Evolutionary conservation across 2,329 filamentous ascomycete species (phyloP).

Genomic region (Beauveria australis): DNA sequence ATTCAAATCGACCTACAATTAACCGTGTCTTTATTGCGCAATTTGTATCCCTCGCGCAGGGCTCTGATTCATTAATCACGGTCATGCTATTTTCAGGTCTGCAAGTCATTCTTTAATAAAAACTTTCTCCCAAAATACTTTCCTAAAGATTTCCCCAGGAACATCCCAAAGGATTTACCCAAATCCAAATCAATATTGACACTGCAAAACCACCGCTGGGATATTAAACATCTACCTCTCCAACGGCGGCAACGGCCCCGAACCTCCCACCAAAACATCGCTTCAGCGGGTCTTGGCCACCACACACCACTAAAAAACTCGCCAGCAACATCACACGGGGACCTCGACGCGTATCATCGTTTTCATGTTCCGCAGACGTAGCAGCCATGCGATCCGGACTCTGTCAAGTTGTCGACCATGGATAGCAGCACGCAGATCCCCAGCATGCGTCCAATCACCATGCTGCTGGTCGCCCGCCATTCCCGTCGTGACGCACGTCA

Average conservation of each 20-base stretch:
- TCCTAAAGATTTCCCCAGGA: too few relatives aligned
- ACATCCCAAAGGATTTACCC: too few relatives aligned
- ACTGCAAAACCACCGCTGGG: too few relatives aligned
- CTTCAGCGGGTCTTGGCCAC: not conserved
- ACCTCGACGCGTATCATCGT: not conserved
- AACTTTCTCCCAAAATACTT: too few relatives aligned
- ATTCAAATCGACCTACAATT: too few relatives aligned
- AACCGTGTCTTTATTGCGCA: too few relatives aligned
- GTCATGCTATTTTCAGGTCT: too few relatives aligned
- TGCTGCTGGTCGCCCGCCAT: not conserved
- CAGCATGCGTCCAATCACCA: not conserved
- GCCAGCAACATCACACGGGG: not conserved
- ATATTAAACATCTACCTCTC: too few relatives aligned
- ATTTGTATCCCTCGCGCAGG: too few relatives aligned
- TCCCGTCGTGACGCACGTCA: not conserved
- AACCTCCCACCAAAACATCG: not conserved
- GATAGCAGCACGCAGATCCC: not conserved
- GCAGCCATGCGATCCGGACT: not conserved
- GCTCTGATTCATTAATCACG: too few relatives aligned
- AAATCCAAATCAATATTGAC: too few relatives aligned
- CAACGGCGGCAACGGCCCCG: not conserved
- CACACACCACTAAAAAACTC: not conserved
- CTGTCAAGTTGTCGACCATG: not conserved
- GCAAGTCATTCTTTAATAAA: too few relatives aligned
- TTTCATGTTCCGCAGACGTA: conserved; percentile 4